Percentiles rank a stretch among this genome's conserved stretches.
These are phyloP conservation scores for Penicillium salamii DNA, from an alignment of 495 filamentous ascomycete genomes.

Conservation along the genomic window DNA sequence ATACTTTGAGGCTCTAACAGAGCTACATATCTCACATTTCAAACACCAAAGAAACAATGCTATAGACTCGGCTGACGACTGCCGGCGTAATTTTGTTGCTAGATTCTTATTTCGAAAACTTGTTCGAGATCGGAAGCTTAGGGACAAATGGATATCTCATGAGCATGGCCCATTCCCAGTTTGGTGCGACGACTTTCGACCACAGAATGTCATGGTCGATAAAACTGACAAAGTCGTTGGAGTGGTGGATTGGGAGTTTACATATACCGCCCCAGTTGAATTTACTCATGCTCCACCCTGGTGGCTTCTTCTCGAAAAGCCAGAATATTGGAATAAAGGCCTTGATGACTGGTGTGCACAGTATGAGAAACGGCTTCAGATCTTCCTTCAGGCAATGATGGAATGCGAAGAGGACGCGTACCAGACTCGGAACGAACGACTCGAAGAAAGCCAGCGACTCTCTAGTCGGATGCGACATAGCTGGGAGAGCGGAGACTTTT, in stretches of 20 bases:
- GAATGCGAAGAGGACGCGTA: constrained; percentile 9
- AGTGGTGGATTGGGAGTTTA: constrained; percentile 14
- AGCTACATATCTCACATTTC: neutral
- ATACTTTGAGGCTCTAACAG: neutral
- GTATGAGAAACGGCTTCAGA: constrained; percentile 14
- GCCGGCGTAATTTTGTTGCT: constrained; percentile 38
- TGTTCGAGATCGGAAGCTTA: constrained; percentile 20
- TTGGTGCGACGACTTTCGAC: constrained; percentile 30
- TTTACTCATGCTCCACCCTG: constrained; percentile 14
- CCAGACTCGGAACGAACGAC: constrained; percentile 1
- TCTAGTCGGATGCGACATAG: constrained; percentile 12
- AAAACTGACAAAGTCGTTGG: constrained; percentile 2
- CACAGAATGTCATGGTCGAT: constrained; percentile 25
- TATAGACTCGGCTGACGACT: constrained; percentile 34
- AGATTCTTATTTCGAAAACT: constrained; percentile 34
- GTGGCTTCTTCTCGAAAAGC: constrained; percentile 12
- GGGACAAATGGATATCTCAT: neutral
- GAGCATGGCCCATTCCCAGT: constrained; percentile 27
- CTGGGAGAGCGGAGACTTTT: constrained; percentile 14
- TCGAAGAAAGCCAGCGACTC: constrained; percentile 7
- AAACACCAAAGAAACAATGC: constrained; percentile 1
- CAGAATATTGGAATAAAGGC: constrained; percentile 8
- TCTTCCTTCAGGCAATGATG: constrained; percentile 12
- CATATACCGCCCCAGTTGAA: constrained; percentile 13
- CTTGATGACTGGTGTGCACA: constrained; percentile 17